These are phyloP conservation scores for Incumbomyces lentus DNA, from an alignment of 2,329 filamentous ascomycete genomes.

Conservation along the genomic window DNA sequence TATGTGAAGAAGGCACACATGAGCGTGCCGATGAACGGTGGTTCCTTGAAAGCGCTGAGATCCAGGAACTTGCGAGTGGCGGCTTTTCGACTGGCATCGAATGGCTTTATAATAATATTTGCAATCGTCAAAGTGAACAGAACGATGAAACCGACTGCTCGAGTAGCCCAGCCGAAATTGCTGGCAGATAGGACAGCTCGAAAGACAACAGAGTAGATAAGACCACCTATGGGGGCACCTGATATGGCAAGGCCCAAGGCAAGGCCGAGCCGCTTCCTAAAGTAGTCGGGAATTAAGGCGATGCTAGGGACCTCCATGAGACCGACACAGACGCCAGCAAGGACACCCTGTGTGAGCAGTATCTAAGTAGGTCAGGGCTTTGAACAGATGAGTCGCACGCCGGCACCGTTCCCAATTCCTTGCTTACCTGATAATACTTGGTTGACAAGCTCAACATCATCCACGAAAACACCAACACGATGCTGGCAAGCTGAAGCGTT, in stretches of 20 bases:
- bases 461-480: too few species aligned
- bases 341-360: too few species aligned
- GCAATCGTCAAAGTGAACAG: slow-evolving; percentile 31
- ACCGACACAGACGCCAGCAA: too few species aligned
- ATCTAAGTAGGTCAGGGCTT: too few species aligned
- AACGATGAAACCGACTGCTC: slow-evolving; percentile 37
- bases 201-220: slow-evolving; percentile 40
- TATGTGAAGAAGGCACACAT: background rate
- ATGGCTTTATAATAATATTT: slow-evolving; percentile 29
- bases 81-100: slow-evolving; percentile 24
- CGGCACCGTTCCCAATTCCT: too few species aligned
- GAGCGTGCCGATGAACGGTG: slow-evolving; percentile 29
- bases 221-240: slow-evolving; percentile 33
- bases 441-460: too few species aligned
- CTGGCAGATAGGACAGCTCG: slow-evolving; percentile 35
- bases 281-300: slow-evolving; percentile 57
- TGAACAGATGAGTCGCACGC: too few species aligned
- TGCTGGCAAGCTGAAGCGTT: too few species aligned
- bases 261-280: slow-evolving; percentile 44
- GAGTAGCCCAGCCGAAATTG: slow-evolving; percentile 47
- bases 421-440: too few species aligned
- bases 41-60: slow-evolving; percentile 28
- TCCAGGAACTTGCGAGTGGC: slow-evolving; percentile 27
- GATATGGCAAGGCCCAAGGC: slow-evolving; percentile 51
- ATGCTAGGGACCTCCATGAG: slow-evolving; percentile 53